phyloP scores from a whole-genome alignment of 2,329 filamentous ascomycete species.

The Colletotrichum sp. region DNA sequence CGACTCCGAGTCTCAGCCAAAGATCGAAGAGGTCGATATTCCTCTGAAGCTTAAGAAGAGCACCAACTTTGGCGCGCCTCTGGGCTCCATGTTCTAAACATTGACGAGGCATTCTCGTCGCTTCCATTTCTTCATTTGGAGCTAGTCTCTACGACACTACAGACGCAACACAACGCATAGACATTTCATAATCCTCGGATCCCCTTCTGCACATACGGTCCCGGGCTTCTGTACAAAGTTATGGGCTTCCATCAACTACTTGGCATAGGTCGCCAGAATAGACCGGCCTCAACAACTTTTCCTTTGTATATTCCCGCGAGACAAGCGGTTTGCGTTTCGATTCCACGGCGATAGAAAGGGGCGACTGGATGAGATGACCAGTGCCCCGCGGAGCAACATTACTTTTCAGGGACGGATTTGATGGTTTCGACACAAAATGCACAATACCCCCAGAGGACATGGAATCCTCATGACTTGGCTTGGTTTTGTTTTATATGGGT shows the following conservation, averaged over 20 bases:
- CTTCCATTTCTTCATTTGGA: background rate
- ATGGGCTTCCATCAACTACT: background rate
- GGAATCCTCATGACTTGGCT: slow-evolving; percentile 12
- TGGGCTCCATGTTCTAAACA: slow-evolving; percentile 20
- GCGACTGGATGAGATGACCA: background rate
- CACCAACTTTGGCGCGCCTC: slow-evolving; percentile 33
- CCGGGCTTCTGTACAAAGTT: slow-evolving; percentile 4
- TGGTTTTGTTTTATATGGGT: slow-evolving; percentile 7
- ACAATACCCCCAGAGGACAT: slow-evolving; percentile 21
- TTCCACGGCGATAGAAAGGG: slow-evolving; percentile 6
- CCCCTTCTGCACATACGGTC: slow-evolving; percentile 13
- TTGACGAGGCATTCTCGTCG: background rate
- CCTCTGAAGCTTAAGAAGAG: slow-evolving; percentile 50
- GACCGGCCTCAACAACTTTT: background rate
- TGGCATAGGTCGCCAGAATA: background rate
- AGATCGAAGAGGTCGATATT: slow-evolving; percentile 43
- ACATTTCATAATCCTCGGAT: background rate
- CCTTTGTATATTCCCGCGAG: background rate
- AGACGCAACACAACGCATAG: background rate
- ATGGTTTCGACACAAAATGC: slow-evolving; percentile 21
- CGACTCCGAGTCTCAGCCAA: slow-evolving; percentile 25
- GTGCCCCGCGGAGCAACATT: slow-evolving; percentile 3
- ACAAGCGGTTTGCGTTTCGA: background rate
- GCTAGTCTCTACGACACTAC: background rate
- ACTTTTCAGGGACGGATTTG: slow-evolving; percentile 4